These are phyloP conservation scores for Puccinia triticina DNA, from an alignment of 1,284 basidiomycete species.

Conservation along the genomic window DNA sequence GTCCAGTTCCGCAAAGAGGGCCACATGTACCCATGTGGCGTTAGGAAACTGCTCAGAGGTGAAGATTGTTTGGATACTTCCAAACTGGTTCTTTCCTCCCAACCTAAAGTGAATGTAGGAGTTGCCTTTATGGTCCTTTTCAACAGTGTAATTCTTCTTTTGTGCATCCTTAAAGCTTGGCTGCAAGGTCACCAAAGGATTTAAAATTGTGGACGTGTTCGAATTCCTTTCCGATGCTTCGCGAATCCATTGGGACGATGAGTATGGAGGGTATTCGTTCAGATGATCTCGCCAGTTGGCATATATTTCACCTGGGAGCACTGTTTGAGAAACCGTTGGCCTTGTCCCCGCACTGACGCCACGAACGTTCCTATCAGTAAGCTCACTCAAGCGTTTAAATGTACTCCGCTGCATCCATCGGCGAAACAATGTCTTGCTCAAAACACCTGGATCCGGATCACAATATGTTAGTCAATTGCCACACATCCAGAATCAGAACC, in stretches of 20 bases:
- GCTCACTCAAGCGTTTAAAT: not conserved
- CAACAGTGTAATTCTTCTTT: not conserved
- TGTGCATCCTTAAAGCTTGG: slow-evolving; percentile 7
- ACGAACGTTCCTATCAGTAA: not conserved
- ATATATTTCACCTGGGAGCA: not conserved
- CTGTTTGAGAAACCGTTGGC: not conserved
- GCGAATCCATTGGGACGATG: not conserved
- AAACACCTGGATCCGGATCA: not conserved
- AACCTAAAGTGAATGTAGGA: not conserved
- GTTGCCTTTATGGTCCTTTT: slow-evolving; percentile 4
- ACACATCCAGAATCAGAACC: not conserved
- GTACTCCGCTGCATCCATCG: not conserved
- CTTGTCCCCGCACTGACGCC: not conserved
- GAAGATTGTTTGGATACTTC: slow-evolving; percentile 20
- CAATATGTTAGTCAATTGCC: not conserved
- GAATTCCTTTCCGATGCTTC: not conserved
- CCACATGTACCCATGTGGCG: not conserved
- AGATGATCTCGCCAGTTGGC: not conserved
- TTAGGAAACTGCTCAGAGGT: not conserved
- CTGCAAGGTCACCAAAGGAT: not conserved
- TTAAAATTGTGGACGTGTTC: not conserved
- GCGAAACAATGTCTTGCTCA: slow-evolving; percentile 22
- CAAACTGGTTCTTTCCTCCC: slow-evolving; percentile 2
- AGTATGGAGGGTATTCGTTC: not conserved
- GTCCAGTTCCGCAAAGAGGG: not conserved